Evolutionary conservation across 208 protist species (phyloP).

Genomic region (Hexamita inflata): DNA sequence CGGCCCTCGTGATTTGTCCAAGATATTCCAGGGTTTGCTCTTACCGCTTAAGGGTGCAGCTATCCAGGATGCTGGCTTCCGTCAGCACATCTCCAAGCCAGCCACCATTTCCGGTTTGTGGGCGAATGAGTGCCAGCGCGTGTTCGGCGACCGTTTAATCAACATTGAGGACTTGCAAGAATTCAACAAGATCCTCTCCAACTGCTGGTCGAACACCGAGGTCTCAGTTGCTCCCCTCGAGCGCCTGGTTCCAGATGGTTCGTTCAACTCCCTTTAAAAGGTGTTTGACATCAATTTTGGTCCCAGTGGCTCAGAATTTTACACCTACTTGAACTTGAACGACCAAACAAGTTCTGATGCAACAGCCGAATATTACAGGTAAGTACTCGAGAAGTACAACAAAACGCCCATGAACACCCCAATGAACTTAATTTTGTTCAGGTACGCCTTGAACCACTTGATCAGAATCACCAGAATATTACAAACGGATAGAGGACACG

Average conservation of each 20-base stretch:
- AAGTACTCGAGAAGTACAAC: no score
- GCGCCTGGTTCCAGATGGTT: neutral
- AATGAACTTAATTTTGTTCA: constrained; percentile 19
- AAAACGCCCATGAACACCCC: no score
- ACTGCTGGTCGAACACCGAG: neutral
- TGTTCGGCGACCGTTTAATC: constrained; percentile 87
- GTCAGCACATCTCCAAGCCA: neutral
- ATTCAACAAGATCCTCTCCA: neutral
- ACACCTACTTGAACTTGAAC: no score
- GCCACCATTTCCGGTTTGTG: constrained; percentile 69
- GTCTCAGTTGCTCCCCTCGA: neutral
- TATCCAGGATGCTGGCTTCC: neutral
- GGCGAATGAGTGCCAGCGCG: constrained; percentile 81
- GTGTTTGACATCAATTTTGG: neutral
- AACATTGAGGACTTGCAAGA: constrained; percentile 59
- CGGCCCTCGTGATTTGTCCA: constrained; percentile 81
- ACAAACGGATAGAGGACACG: constrained; percentile 74
- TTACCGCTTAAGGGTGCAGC: constrained; percentile 48
- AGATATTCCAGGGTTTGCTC: constrained; percentile 86
- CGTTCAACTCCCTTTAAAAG: neutral
- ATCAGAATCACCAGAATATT: constrained; percentile 81
- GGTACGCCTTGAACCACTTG: constrained; percentile 64
- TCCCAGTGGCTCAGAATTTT: no score
- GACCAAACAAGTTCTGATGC: no score
- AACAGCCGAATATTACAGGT: no score